Conservation (phyloP, 73 alveolate genomes). For the Symbiodinium natans region DNA sequence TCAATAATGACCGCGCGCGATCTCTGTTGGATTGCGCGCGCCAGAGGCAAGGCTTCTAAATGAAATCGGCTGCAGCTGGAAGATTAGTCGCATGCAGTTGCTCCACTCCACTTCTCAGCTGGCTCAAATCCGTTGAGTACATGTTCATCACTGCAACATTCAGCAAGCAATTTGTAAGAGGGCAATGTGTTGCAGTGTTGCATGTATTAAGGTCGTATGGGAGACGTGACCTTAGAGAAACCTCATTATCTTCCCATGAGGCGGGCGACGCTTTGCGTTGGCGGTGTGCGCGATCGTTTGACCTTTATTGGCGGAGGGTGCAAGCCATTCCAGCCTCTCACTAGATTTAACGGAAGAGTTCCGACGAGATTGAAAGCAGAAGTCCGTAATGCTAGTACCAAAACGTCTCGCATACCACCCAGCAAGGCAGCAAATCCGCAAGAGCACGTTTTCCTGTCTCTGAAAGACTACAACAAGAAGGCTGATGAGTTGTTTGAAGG, state of each 20-base stretch:
- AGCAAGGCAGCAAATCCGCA: constrained; percentile 10
- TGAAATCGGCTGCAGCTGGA: too few species aligned
- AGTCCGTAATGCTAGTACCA: constrained; percentile 30
- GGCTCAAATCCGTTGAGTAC: constrained; percentile 39
- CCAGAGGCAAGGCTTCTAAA: too few species aligned
- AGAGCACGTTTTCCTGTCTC: constrained; percentile 8
- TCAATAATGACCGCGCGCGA: too few species aligned
- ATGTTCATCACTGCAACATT: constrained; percentile 55
- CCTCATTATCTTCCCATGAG: constrained; percentile 11
- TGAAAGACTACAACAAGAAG: not conserved
- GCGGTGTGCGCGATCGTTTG: constrained; percentile 27
- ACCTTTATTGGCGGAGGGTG: constrained; percentile 53
- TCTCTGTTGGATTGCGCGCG: too few species aligned
- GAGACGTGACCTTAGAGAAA: constrained; percentile 11
- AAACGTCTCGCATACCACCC: constrained; percentile 23
- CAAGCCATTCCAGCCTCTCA: constrained; percentile 59
- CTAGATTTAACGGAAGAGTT: constrained; percentile 28
- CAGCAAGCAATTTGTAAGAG: constrained; percentile 21
- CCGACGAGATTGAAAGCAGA: constrained; percentile 59
- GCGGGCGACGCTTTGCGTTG: constrained; percentile 46
- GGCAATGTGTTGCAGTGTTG: constrained; percentile 33
- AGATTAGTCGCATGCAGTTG: too few species aligned
- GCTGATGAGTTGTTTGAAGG: constrained; percentile 12
- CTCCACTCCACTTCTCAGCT: not conserved
- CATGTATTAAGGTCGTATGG: not conserved